phyloP scores from a whole-genome alignment of 345 rosid genomes.

The Linum tenue region DNA sequence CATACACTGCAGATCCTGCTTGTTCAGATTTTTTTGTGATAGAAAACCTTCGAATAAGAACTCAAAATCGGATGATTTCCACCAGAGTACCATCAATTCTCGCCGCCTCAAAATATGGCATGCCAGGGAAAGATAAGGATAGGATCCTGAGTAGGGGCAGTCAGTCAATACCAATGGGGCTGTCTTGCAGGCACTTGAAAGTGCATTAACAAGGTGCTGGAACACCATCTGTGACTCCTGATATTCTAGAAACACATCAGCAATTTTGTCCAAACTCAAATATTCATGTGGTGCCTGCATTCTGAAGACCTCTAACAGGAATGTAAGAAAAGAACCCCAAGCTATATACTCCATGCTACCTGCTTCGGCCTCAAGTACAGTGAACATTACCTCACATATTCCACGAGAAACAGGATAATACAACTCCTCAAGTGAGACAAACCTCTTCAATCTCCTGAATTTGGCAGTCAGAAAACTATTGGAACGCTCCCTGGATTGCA shows the following conservation, averaged over 20 bases:
- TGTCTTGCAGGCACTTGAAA: constrained; percentile 74
- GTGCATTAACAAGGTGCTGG: constrained; percentile 57
- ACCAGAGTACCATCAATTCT: constrained; percentile 77
- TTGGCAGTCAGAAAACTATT: constrained; percentile 52
- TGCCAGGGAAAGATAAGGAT: constrained; percentile 74
- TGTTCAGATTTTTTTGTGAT: constrained; percentile 62
- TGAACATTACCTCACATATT: constrained; percentile 65
- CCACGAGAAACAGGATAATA: constrained; percentile 59
- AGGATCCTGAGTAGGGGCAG: constrained; percentile 91
- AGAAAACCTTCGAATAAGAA: constrained; percentile 76
- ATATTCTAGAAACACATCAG: constrained; percentile 54
- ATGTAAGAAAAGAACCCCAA: constrained; percentile 66
- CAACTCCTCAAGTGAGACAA: constrained; percentile 58
- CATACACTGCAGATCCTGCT: constrained; percentile 74
- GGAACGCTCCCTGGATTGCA: constrained; percentile 39
- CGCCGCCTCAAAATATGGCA: constrained; percentile 72
- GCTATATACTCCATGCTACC: constrained; percentile 56
- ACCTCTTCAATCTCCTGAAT: constrained; percentile 73
- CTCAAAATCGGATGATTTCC: constrained; percentile 70
- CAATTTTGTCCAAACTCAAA: constrained; percentile 57
- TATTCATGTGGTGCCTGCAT: constrained; percentile 67
- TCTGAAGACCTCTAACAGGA: constrained; percentile 67
- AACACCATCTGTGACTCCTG: constrained; percentile 47
- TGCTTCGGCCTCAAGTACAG: constrained; percentile 44
- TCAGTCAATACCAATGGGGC: constrained; percentile 53